Base-by-base conservation (phyloP, 192 early-diverging fungal genomes). In the Coemansia sp. region DNA sequence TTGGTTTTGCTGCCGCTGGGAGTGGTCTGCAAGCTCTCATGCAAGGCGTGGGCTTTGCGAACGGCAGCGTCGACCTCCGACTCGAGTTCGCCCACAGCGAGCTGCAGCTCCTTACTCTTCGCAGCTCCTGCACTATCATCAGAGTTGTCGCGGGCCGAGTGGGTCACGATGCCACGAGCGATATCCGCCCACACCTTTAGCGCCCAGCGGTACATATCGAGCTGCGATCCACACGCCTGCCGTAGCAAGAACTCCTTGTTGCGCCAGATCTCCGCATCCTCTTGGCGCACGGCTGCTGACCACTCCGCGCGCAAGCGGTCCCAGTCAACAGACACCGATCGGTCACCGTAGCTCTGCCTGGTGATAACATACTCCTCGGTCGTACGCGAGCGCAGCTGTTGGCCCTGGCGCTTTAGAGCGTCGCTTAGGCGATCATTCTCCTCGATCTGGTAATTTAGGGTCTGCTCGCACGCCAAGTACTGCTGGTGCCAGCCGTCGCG, bases 401-500 rank as follows among this genome's bases (percentile, higher is more conserved):
- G 39, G 34, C 69, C 27, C 37, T 39, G 29, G 16, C 33, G 29
- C 31, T 63, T 40, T 9, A 77, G 62, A 29, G 39, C 51, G 11
- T 59, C 39, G 8, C 40, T 53, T 37, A 80, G 54, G 13, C 35
- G 59, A 27, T 68, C 62, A 40, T 71, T 75, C 62, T 76, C 69
- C 11, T 54, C 56, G 2, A 69, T 60, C 60, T 75, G 69, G 31
- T 65, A 62, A 36, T 51, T 37, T n/a, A 76, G 54, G 8, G 69
- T 41, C 35, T 68, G 54, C 53, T 72, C 53, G 24, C 33, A 61
- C 2, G 65, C 78, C 19, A 65, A 7, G 37, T 40, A 62, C 59
- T 80, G 64, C 44, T 80, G 56, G 33, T 73, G 62, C 74, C 68
- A 80, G n/a, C 74, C 78, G 54, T 80, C 69, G 62, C 74, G 68